A percentile compares a stretch with the other conserved stretches of the same genome.
Evolutionary conservation across 192 early-diverging fungal genomes (phyloP).

Genomic region (Paraglomus occultum): DNA sequence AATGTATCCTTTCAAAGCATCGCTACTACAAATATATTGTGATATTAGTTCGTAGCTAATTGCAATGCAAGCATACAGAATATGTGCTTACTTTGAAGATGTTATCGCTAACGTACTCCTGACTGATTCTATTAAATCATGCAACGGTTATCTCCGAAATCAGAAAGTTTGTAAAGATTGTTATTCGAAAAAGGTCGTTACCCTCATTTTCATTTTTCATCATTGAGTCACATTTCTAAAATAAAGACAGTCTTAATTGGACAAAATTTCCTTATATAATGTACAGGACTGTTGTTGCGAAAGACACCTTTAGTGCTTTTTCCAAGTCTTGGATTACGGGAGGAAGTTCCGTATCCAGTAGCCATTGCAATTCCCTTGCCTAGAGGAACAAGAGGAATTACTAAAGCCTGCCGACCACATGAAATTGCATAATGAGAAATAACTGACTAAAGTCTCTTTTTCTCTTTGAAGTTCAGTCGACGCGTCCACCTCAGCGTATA

Average conservation of each 20-base stretch:
- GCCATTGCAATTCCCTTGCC: conserved; percentile 19
- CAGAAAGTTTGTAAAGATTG: not conserved
- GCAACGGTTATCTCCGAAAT: not conserved
- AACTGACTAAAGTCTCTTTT: too few species aligned
- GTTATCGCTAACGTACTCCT: conserved; percentile 13
- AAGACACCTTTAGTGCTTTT: conserved; percentile 10
- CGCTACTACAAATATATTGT: not conserved
- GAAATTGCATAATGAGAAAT: too few species aligned
- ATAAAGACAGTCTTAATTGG: not conserved
- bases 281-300: too few species aligned
- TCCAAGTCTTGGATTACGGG: conserved; percentile 11
- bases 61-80: not conserved
- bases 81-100: conserved; percentile 10
- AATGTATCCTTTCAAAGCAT: conserved; percentile 14
- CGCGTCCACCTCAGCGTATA: too few species aligned
- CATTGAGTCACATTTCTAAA: conserved; percentile 24
- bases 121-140: not conserved
- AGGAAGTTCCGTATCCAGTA: conserved; percentile 22
- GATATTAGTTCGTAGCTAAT: not conserved
- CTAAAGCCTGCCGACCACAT: not conserved
- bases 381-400: not conserved
- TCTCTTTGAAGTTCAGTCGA: too few species aligned
- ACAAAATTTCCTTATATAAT: not conserved
- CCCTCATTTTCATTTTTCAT: conserved; percentile 23
- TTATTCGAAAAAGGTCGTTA: not conserved